phyloP scores from a whole-genome alignment of 495 filamentous ascomycete species.

The Parmelia sp. region DNA sequence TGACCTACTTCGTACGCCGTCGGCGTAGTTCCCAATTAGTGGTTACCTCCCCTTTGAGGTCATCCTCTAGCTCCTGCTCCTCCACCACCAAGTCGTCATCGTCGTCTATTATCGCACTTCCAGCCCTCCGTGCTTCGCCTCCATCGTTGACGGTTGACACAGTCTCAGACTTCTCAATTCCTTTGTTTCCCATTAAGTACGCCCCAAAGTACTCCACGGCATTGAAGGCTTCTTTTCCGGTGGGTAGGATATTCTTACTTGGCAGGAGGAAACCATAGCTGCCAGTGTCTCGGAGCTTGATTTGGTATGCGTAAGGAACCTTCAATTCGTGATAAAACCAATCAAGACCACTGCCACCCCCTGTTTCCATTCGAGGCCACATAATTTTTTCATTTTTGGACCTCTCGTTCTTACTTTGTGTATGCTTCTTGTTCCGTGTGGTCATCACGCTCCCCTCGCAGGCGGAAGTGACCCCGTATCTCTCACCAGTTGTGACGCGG shows the following conservation, averaged over 20 bases:
- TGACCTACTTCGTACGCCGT: constrained; percentile 5
- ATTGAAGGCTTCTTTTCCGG: constrained; percentile 77
- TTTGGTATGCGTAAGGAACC: constrained; percentile 83
- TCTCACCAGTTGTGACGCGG: constrained; percentile 62
- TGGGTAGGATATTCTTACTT: constrained; percentile 79
- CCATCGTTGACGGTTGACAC: constrained; percentile 9
- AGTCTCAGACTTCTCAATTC: constrained; percentile 21
- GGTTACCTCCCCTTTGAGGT: constrained; percentile 1
- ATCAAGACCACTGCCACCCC: constrained; percentile 84
- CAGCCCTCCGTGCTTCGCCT: constrained; percentile 3
- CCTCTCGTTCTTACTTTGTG: constrained; percentile 11
- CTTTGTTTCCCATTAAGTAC: constrained; percentile 52
- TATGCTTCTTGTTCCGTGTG: constrained; percentile 9
- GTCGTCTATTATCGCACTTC: constrained; percentile 3
- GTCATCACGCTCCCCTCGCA: constrained; percentile 69
- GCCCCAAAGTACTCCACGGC: constrained; percentile 75
- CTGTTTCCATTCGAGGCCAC: constrained; percentile 51
- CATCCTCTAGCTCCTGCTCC: constrained; percentile 12
- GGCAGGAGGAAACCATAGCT: constrained; percentile 92
- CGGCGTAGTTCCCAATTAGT: constrained; percentile 12
- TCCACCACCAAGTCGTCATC: constrained; percentile 16
- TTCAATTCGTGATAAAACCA: constrained; percentile 90
- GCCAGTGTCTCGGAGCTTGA: constrained; percentile 90
- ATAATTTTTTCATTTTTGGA: constrained; percentile 26
- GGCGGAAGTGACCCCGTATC: constrained; percentile 76